Evolutionary conservation across 1,284 basidiomycete genomes (phyloP).

Genomic region (Irpex sp.): DNA sequence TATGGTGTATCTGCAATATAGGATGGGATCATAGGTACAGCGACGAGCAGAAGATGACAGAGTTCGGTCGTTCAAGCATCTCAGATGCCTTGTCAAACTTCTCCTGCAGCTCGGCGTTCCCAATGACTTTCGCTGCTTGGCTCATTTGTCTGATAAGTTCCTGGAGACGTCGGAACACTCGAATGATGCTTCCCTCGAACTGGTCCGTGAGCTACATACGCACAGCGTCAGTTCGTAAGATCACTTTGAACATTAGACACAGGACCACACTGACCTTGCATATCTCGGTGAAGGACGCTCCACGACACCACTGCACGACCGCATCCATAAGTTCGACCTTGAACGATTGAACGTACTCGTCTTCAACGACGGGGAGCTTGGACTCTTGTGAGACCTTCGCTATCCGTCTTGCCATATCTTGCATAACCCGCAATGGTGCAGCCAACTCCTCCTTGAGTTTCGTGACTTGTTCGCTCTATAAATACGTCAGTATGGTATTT

Average conservation of each 20-base stretch:
- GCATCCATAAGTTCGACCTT: slow-evolving; percentile 98
- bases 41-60: slow-evolving; percentile 91
- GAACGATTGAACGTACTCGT: slow-evolving; percentile 94
- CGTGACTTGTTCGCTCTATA: slow-evolving; percentile 80
- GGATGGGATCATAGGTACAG: slow-evolving; percentile 51
- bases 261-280: slow-evolving; percentile 71
- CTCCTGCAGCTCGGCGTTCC: slow-evolving; percentile 87
- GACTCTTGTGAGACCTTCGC: slow-evolving; percentile 94
- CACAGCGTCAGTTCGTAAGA: no score
- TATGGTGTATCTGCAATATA: background rate
- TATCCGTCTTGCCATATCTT: slow-evolving; percentile 91
- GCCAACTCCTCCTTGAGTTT: slow-evolving; percentile 92
- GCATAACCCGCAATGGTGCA: slow-evolving; percentile 88
- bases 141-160: slow-evolving; percentile 96
- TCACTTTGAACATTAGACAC: background rate
- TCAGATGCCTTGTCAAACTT: slow-evolving; percentile 87
- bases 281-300: slow-evolving; percentile 93
- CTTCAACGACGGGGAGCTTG: slow-evolving; percentile 84
- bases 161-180: slow-evolving; percentile 89
- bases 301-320: slow-evolving; percentile 95
- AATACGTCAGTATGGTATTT: background rate
- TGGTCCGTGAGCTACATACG: slow-evolving; percentile 78
- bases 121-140: slow-evolving; percentile 92
- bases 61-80: slow-evolving; percentile 87
- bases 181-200: slow-evolving; percentile 93